Conservation (phyloP, 2,329 filamentous ascomycete genomes). For the Fusarium phyllophilum region DNA sequence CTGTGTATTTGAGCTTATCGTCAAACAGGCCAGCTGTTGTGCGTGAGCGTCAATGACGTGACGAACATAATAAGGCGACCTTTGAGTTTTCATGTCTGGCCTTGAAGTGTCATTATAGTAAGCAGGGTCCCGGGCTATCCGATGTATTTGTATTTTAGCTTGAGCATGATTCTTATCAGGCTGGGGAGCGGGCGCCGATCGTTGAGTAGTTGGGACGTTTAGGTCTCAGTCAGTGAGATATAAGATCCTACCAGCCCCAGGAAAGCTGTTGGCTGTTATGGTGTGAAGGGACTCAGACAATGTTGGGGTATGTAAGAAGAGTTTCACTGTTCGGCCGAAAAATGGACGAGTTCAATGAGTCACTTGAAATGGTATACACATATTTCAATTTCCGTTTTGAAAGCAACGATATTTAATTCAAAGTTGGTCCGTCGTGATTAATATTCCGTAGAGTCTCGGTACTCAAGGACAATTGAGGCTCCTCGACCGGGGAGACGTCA, state of each 20-base stretch:
- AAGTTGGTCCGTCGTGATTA: not conserved
- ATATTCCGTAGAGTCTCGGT: not conserved
- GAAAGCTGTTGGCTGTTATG: not conserved
- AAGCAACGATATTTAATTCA: not conserved
- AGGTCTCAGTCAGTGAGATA: conserved; percentile 6
- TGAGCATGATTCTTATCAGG: conserved; percentile 2
- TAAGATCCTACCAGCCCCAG: not conserved
- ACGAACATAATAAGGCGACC: not conserved
- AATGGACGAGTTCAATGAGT: conserved; percentile 8
- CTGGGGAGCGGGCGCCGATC: conserved; percentile 6
- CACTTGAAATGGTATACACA: not conserved
- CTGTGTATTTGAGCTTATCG: not conserved
- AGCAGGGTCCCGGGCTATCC: conserved; percentile 36
- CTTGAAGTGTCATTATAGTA: conserved; percentile 16
- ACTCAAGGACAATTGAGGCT: conserved; percentile 2
- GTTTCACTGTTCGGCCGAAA: not conserved
- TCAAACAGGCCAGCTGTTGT: not conserved
- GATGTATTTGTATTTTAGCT: conserved; percentile 5
- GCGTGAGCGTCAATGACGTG: conserved; percentile 23
- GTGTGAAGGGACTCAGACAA: not conserved
- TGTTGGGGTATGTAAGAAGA: not conserved
- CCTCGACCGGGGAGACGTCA: conserved; percentile 21
- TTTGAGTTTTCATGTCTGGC: not conserved
- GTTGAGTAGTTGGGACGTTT: conserved; percentile 1
- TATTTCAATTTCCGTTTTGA: not conserved